Conservation (phyloP, 495 filamentous ascomycete species). For the Xylaria scruposa region DNA sequence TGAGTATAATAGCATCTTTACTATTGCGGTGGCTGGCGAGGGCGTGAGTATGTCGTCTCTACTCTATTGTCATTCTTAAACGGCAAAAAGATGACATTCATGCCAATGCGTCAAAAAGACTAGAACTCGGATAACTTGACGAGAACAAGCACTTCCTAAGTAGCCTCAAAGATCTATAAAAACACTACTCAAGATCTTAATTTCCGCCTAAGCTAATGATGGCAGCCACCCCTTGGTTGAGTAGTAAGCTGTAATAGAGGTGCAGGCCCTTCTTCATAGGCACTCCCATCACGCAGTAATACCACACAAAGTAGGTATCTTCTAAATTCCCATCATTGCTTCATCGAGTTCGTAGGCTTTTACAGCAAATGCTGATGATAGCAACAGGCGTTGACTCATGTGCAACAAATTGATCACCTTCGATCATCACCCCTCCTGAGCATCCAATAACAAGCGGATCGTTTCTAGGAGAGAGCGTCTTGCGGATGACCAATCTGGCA, state of each 20-base stretch:
- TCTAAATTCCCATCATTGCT: neutral
- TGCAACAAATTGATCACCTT: conserved; percentile 23
- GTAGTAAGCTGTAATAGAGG: neutral
- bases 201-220: neutral
- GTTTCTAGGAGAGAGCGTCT: conserved; percentile 30
- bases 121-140: neutral
- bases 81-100: neutral
- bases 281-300: neutral
- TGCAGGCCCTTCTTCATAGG: neutral
- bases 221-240: no score
- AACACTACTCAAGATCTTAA: neutral
- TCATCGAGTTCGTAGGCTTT: neutral
- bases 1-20: neutral
- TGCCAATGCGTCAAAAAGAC: neutral
- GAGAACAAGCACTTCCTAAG: neutral
- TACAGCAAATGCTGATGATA: neutral
- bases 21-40: neutral
- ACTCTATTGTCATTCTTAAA: neutral
- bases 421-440: conserved; percentile 44
- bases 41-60: neutral
- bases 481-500: conserved; percentile 24
- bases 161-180: neutral
- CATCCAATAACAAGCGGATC: conserved; percentile 39
- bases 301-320: neutral
- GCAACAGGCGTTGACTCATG: neutral